These are phyloP conservation scores for Halteria grandinella DNA, from an alignment of 73 alveolate species.

Conservation along the genomic window DNA sequence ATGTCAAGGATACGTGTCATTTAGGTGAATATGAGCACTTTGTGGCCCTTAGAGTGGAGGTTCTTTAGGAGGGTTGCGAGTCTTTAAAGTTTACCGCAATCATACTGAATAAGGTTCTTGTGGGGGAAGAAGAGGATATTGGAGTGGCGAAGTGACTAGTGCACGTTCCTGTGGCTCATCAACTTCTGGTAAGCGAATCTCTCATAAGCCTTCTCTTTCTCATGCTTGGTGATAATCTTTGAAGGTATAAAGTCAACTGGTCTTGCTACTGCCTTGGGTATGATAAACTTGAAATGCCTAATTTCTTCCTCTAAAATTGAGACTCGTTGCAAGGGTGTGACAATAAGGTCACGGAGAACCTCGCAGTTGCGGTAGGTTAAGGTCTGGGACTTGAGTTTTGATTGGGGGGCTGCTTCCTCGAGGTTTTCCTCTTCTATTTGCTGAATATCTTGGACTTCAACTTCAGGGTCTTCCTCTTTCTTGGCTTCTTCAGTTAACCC, in stretches of 20 bases:
- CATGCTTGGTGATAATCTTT: slow-evolving; percentile 1
- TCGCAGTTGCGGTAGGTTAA: slow-evolving; percentile 59
- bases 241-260: slow-evolving; percentile 59
- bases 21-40: slow-evolving; percentile 93
- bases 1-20: slow-evolving; percentile 99
- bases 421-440: background rate
- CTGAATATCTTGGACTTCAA: background rate
- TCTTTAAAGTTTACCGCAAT: slow-evolving; percentile 97
- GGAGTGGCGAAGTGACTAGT: slow-evolving; percentile 35
- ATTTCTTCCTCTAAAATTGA: slow-evolving; percentile 32
- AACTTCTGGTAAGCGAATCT: slow-evolving; percentile 48
- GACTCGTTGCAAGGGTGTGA: slow-evolving; percentile 58
- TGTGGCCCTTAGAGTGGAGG: slow-evolving; percentile 85
- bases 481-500: no score
- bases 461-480: slow-evolving; percentile 12
- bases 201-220: slow-evolving; percentile 49
- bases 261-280: slow-evolving; percentile 46
- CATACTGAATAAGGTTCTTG: slow-evolving; percentile 96
- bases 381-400: background rate
- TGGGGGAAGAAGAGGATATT: slow-evolving; percentile 90
- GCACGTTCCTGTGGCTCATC: slow-evolving; percentile 59
- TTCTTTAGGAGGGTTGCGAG: slow-evolving; percentile 85
- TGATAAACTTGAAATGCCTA: slow-evolving; percentile 56
- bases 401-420: background rate
- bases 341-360: slow-evolving; percentile 41